These are phyloP conservation scores for Pulveroboletus sp. DNA, from an alignment of 768 basidiomycete genomes.

Conservation along the genomic window DNA sequence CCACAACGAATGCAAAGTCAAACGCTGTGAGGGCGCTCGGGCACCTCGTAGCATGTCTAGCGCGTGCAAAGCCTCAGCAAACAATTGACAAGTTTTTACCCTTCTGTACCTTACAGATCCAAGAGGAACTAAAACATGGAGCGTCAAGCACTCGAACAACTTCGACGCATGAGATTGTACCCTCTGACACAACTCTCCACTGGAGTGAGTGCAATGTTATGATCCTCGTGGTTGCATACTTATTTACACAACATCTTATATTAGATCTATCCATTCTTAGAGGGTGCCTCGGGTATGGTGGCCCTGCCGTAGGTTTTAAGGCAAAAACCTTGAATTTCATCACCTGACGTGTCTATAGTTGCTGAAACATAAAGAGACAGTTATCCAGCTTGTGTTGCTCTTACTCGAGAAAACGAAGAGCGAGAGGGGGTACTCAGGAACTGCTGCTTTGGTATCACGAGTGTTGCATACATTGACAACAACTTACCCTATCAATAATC, in stretches of 20 bases:
- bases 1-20: constrained; percentile 82
- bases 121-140: constrained; percentile 83
- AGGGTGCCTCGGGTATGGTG: constrained; percentile 76
- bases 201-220: constrained; percentile 61
- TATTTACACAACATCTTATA: constrained; percentile 1
- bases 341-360: constrained; percentile 40
- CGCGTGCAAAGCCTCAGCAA: constrained; percentile 70
- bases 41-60: constrained; percentile 79
- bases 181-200: constrained; percentile 85
- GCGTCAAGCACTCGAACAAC: constrained; percentile 85
- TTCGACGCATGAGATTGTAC: constrained; percentile 63
- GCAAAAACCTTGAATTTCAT: background rate
- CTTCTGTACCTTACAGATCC: constrained; percentile 69
- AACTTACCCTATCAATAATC: constrained; percentile 71
- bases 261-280: constrained; percentile 77
- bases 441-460: constrained; percentile 72
- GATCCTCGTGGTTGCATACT: background rate
- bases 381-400: constrained; percentile 57
- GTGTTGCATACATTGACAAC: constrained; percentile 70
- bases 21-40: constrained; percentile 91
- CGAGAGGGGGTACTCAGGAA: constrained; percentile 83
- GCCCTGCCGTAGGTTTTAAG: constrained; percentile 45
- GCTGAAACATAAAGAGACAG: constrained; percentile 59
- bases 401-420: constrained; percentile 78
- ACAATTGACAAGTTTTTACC: constrained; percentile 78